Base-by-base conservation (phyloP, 164 flowering plant species). In the Dillenia turbinata region DNA sequence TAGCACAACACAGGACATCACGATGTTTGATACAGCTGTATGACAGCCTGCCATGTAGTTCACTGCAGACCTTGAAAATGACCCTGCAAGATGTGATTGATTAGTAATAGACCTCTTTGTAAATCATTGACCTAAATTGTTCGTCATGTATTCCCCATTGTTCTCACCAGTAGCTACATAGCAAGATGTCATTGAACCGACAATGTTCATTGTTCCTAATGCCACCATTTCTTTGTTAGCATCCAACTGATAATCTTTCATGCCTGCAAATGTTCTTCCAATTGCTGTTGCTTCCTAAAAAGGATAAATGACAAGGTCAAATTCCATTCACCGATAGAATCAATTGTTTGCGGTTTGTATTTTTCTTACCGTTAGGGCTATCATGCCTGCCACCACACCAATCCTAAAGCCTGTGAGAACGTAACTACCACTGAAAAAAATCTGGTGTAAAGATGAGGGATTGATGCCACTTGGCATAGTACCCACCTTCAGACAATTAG, bases 221-320 rank as follows among this genome's bases (percentile, higher is more conserved):
- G 96, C 98, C 26, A 90, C 84, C 98, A 92, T 92, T 81, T 92
- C 98, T 80, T 86, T 90, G 85, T 92, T 92, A 48, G 93, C 98
- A 65, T 92, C 96, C 40, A 92, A 11, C 56, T 80, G 84, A 64
- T 92, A 92, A 68, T 86, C 96, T 66, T 90, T 90, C 89, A 81
- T 80, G 52, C 84, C 58, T 65, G 98, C 95, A 80, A 92, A 90
- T 53, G 96, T 89, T 76, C 98, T 84, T 65, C 92, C 98, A 53
- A 92, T 90, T 11, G 96, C 96, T 59, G 71, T 61, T 52, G 96
- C 96, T 85, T 92, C 98, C 98, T 92, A 84, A 72, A 45, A 66
- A 56, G 58, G 60, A 47, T 44, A 59, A 61, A 50, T 24, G 7
- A 16, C 11, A 15, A 47, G 22, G 40, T 33, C 2, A 3, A 22